A percentile compares a stretch with the other conserved stretches of the same genome.
Evolutionary conservation across 305 asterid genomes (phyloP).

Genomic region (Solanum chacoense): DNA sequence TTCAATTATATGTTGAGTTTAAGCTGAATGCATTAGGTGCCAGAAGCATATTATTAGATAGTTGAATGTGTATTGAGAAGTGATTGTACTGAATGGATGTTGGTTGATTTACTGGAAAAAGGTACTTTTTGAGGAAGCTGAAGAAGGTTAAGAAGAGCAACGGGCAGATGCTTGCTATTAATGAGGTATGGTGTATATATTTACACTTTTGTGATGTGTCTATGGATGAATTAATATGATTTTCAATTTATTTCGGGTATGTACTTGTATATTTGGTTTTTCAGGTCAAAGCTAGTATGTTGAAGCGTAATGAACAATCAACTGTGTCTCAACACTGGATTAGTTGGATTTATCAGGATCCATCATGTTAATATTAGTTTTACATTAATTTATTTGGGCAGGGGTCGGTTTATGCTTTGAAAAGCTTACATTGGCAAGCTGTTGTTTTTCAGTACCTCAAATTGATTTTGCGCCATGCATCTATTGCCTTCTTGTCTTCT

Average conservation of each 20-base stretch:
- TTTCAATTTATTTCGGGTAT: neutral
- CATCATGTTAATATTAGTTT: neutral
- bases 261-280: neutral
- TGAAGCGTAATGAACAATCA: neutral
- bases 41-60: neutral
- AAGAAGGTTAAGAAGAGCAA: conserved; percentile 19
- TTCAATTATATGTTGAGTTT: neutral
- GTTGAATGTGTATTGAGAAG: neutral
- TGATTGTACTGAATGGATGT: neutral
- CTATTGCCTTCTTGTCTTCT: neutral
- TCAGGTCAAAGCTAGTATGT: neutral
- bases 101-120: neutral
- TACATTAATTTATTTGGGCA: neutral
- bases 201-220: neutral
- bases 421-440: neutral
- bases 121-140: conserved; percentile 13
- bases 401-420: neutral
- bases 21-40: neutral
- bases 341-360: neutral
- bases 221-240: neutral
- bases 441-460: neutral
- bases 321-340: neutral
- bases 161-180: conserved; percentile 15
- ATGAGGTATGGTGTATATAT: conserved; percentile 2
- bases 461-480: neutral